These are phyloP conservation scores for Tulasnella sp. DNA, from an alignment of 768 basidiomycete species.

Conservation along the genomic window DNA sequence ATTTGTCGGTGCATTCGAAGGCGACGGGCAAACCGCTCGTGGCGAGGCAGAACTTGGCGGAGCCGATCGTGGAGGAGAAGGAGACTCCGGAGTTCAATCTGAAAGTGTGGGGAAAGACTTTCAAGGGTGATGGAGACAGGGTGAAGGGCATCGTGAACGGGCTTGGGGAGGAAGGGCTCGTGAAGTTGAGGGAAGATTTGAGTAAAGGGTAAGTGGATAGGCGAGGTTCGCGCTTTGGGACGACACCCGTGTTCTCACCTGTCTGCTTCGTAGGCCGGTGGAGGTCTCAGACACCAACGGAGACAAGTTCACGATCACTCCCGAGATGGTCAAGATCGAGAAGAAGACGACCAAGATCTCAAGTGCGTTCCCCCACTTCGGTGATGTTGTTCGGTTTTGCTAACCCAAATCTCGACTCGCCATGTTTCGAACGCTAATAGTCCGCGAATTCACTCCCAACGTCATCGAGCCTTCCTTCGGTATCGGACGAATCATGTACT, in stretches of 20 bases:
- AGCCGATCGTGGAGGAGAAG: constrained; percentile 81
- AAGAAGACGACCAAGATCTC: constrained; percentile 86
- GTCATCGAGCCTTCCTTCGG: constrained; percentile 99
- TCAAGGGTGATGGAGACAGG: constrained; percentile 76
- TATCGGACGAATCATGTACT: constrained; percentile 93
- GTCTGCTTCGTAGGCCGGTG: constrained; percentile 51
- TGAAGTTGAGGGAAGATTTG: constrained; percentile 70
- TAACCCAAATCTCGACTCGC: neutral
- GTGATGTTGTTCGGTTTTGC: too few relatives aligned
- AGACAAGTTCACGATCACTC: constrained; percentile 72
- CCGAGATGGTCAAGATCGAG: constrained; percentile 76
- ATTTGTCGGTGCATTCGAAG: constrained; percentile 84
- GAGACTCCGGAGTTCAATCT: constrained; percentile 82
- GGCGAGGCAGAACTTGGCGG: constrained; percentile 82
- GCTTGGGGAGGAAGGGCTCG: constrained; percentile 67
- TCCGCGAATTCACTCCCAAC: constrained; percentile 94
- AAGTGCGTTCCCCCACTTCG: constrained; percentile 47
- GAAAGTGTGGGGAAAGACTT: constrained; percentile 85
- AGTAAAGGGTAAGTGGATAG: constrained; percentile 62
- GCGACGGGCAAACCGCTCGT: constrained; percentile 84
- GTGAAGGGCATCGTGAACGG: constrained; percentile 66
- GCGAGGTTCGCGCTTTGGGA: too few relatives aligned
- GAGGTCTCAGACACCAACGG: constrained; percentile 52
- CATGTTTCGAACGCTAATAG: constrained; percentile 50
- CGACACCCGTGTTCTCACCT: too few relatives aligned